Percentiles rank a stretch among this genome's conserved stretches.
Evolutionary conservation across 257 asterid genomes (phyloP).

Genomic region (Ilex aquifolium): DNA sequence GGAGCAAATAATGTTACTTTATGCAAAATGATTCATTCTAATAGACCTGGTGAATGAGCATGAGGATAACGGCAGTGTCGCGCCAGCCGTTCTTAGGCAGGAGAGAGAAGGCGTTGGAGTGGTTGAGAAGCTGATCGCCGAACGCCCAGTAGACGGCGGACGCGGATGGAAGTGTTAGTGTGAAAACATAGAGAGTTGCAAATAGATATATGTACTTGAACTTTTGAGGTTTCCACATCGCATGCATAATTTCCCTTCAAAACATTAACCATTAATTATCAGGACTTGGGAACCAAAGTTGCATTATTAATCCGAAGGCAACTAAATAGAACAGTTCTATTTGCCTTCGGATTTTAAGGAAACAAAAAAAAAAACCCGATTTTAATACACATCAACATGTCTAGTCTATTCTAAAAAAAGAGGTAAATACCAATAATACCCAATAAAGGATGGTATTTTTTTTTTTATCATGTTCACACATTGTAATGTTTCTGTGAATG

Average conservation of each 20-base stretch:
- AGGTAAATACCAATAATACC: background rate
- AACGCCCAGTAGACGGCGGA: constrained; percentile 94
- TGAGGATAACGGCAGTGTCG: constrained; percentile 79
- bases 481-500: no score
- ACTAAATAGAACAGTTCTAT: background rate
- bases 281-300: background rate
- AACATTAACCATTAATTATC: background rate
- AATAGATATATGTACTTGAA: constrained; percentile 81
- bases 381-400: no score
- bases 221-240: constrained; percentile 98
- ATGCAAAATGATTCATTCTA: no score
- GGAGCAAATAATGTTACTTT: no score
- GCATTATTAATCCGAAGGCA: no score
- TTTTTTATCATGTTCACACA: no score
- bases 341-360: background rate
- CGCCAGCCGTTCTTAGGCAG: constrained; percentile 71
- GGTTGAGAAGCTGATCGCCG: constrained; percentile 76
- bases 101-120: constrained; percentile 82
- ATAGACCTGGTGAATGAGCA: constrained; percentile 89
- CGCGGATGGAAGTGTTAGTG: constrained; percentile 85
- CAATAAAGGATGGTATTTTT: no score
- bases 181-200: constrained; percentile 86
- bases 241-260: constrained; percentile 87
- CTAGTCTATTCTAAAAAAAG: no score
- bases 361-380: no score